Percentiles rank a stretch among this genome's conserved stretches.
These are phyloP conservation scores for Annulohypoxylon moriforme DNA, from an alignment of 495 filamentous ascomycete species.

Conservation along the genomic window DNA sequence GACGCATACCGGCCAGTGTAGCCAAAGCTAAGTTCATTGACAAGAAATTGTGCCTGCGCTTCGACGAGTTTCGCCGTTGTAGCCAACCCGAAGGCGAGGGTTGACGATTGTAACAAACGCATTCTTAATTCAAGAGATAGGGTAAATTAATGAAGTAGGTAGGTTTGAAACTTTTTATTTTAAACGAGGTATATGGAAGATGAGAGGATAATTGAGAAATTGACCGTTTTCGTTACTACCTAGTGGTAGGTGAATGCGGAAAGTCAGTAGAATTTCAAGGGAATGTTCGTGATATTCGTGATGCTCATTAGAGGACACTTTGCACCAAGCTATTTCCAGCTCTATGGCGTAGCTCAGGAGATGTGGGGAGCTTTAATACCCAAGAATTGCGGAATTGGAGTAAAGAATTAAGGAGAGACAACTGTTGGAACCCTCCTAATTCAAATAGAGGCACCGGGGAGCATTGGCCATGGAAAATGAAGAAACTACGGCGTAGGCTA, in stretches of 20 bases:
- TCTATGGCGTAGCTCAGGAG: constrained; percentile 27
- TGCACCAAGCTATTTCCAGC: constrained; percentile 44
- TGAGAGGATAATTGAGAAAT: constrained; percentile 21
- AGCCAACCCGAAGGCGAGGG: constrained; percentile 62
- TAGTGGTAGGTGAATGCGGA: constrained; percentile 2
- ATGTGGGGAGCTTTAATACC: constrained; percentile 42
- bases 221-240: constrained; percentile 23
- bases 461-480: constrained; percentile 11
- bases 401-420: constrained; percentile 2
- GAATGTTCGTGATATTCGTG: constrained; percentile 25
- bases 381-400: constrained; percentile 11
- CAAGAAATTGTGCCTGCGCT: constrained; percentile 69
- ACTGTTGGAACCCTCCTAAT: background rate
- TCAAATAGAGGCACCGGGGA: constrained; percentile 9
- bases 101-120: constrained; percentile 53
- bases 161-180: background rate
- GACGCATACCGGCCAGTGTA: constrained; percentile 69
- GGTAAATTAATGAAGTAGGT: constrained; percentile 17
- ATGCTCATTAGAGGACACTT: constrained; percentile 45
- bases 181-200: constrained; percentile 18
- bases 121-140: constrained; percentile 41
- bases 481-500: constrained; percentile 3
- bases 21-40: constrained; percentile 80
- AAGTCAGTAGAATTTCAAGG: constrained; percentile 18
- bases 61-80: constrained; percentile 57